Base-by-base conservation (phyloP, 441 rosid genomes). In the Pelargonium australe region DNA sequence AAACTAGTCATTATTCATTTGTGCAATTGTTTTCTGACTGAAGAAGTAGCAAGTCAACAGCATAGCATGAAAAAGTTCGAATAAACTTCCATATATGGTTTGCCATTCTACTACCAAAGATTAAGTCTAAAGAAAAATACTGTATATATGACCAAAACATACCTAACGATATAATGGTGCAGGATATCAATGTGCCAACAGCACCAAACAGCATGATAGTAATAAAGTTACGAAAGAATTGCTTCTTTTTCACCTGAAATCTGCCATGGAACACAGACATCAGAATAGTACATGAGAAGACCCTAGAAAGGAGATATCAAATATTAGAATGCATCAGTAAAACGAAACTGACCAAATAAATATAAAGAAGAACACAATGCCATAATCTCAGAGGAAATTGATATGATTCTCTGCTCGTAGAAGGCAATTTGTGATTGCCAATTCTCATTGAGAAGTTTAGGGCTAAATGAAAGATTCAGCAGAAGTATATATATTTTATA, bases 171-270 rank as follows among this genome's bases (percentile, higher is more conserved):
- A 85, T 82, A 72, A 85, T 72, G 25, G 72, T 80, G 75, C 82
- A 83, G 23, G 89, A 85, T 43, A 85, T 73, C 72, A 85, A 74
- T 69, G 89, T 83, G 53, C 87, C 89, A 57, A 81, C 72, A 66
- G 86, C 82, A 43, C 89, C 89, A 67, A 85, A 83, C 57, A 83
- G 70, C 74, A 72, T 80, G 68, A 85, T 85, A 17, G 78, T 77
- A 78, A 66, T 77, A 5, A 83, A 83, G 53, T 85, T 85, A 23
- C 79, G 83, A 73, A 85, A 85, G 62, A 85, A 85, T 16, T 82
- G 86, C 79, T 85, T 85, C 82, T 85, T 85, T 73, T 85, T 85
- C 7, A 85, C 87, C 75, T 83, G 89, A 77, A 85, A 85, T 79
- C 89, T 85, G 85, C 70, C 67, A 65, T 44, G 60, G 63, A 53